A percentile compares a stretch with the other conserved stretches of the same genome.
These are phyloP conservation scores for Gyromitra esculenta DNA, from an alignment of 2,329 filamentous ascomycete genomes.

Conservation along the genomic window DNA sequence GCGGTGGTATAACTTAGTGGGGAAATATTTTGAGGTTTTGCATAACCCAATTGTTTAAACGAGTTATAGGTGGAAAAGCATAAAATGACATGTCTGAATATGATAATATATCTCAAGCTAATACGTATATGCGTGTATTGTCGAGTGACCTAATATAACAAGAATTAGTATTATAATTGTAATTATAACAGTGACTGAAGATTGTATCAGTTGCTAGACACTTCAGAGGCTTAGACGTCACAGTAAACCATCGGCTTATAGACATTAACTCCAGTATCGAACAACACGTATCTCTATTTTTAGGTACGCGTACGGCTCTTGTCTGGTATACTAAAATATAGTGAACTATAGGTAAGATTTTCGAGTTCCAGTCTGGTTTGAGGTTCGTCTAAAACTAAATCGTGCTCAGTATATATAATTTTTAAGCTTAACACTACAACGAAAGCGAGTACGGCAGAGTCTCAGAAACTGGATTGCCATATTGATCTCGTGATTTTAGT, in stretches of 20 bases:
- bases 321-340: too few relatives aligned
- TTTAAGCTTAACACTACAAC: neutral
- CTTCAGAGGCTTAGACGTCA: too few relatives aligned
- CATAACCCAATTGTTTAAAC: neutral
- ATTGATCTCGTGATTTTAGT: neutral
- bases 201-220: too few relatives aligned
- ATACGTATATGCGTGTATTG: too few relatives aligned
- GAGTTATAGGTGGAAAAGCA: neutral
- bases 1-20: neutral
- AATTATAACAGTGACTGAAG: too few relatives aligned
- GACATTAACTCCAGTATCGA: too few relatives aligned
- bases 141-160: neutral
- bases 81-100: neutral
- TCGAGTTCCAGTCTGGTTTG: neutral
- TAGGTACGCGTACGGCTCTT: too few relatives aligned
- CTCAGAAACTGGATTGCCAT: neutral
- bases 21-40: neutral
- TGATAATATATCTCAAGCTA: neutral
- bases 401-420: neutral
- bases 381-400: neutral
- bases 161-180: too few relatives aligned
- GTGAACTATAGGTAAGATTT: too few relatives aligned
- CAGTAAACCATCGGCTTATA: too few relatives aligned
- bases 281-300: too few relatives aligned
- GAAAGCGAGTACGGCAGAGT: neutral